phyloP scores from a whole-genome alignment of 257 asterid species.

The Pogostemon cablin region DNA sequence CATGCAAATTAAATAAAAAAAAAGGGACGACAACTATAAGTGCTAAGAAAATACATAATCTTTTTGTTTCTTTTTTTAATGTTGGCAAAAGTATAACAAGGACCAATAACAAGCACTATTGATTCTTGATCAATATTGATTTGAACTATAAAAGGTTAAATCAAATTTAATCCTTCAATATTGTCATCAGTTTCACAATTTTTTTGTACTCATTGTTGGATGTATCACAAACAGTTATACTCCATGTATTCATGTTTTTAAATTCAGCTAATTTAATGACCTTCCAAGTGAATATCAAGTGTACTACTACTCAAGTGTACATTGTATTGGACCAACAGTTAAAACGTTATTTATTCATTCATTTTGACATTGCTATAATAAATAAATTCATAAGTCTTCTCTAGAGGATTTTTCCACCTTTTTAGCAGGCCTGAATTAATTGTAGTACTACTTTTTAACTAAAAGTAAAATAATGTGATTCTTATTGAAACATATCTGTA shows the following conservation, averaged over 20 bases:
- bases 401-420: too few relatives aligned
- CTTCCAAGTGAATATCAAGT: not conserved
- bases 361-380: not conserved
- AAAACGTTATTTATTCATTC: not conserved
- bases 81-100: not conserved
- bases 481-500: too few relatives aligned
- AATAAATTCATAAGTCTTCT: too few relatives aligned
- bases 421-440: too few relatives aligned
- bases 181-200: not conserved
- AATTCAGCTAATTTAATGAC: not conserved
- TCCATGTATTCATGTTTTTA: not conserved
- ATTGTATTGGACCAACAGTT: not conserved
- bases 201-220: not conserved
- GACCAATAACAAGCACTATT: not conserved
- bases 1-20: constrained; percentile 9
- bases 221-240: not conserved
- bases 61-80: not conserved
- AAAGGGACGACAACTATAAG: not conserved
- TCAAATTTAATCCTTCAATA: not conserved
- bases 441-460: too few relatives aligned
- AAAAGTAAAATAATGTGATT: too few relatives aligned
- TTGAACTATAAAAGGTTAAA: not conserved
- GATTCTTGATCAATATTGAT: not conserved
- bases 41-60: not conserved
- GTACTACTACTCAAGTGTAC: not conserved